A percentile compares a stretch with the other conserved stretches of the same genome.
Conservation (phyloP, 768 basidiomycete species). For the Clathrus columnatus region DNA sequence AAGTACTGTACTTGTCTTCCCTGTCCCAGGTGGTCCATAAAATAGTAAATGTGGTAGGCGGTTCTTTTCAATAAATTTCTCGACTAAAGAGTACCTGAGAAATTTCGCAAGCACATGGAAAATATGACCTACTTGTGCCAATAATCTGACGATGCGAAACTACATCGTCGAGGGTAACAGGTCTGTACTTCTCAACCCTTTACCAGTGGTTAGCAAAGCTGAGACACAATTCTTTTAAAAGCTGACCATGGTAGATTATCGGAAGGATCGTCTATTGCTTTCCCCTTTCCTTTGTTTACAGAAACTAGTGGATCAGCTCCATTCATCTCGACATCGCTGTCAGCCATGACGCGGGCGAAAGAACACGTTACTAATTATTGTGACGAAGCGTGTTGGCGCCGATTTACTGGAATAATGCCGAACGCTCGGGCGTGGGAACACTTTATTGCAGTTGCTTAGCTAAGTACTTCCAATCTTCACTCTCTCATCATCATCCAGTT, state of each 20-base stretch:
- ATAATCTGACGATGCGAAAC: constrained; percentile 97
- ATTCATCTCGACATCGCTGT: constrained; percentile 39
- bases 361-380: neutral
- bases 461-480: neutral
- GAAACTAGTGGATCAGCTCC: constrained; percentile 34
- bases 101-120: constrained; percentile 1
- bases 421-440: neutral
- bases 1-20: constrained; percentile 95
- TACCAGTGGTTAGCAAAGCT: constrained; percentile 4
- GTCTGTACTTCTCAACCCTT: constrained; percentile 98
- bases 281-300: constrained; percentile 64
- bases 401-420: neutral
- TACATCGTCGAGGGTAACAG: constrained; percentile 84
- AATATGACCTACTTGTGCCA: constrained; percentile 63
- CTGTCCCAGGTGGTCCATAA: constrained; percentile 97
- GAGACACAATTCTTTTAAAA: constrained; percentile 1
- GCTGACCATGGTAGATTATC: constrained; percentile 82
- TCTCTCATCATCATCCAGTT: constrained; percentile 1
- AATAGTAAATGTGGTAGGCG: constrained; percentile 90
- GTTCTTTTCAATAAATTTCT: constrained; percentile 93
- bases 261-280: constrained; percentile 40
- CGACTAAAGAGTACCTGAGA: constrained; percentile 46
- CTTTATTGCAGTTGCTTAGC: constrained; percentile 1
- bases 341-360: constrained; percentile 30
- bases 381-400: neutral